Base-by-base conservation (phyloP, 352 stramenopile species). In the Globisporangium spinosum region DNA sequence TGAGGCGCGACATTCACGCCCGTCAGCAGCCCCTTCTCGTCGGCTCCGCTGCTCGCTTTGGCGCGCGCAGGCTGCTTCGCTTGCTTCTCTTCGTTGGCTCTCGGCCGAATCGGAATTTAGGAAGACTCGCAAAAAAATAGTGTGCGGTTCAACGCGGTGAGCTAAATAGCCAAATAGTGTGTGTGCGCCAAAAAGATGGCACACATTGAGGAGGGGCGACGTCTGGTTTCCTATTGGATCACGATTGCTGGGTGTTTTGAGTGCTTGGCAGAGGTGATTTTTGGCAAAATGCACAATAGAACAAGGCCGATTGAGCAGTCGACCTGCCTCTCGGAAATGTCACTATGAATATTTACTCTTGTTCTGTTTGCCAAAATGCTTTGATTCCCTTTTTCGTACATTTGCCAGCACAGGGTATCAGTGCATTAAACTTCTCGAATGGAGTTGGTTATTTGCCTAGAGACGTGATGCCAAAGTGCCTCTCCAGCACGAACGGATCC, bases 401-500 rank as follows among this genome's bases (percentile, higher is more conserved):
- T 45, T 17, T 45, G 20, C 6, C 12, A 20, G 17, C 6, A 45
- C 38, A 45, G 17, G 32, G 32, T 38, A 38, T 10, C 32, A 38
- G 32, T 10, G 2, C 35, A 43, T 12, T 17, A 43, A 43, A 43
- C 12, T 43, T 43, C 35, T 17, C 10, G 35, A 49, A 23, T 23
- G 43, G 17, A 10, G 43, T 8, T 51, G 9, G 8, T 23, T 51
- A 51, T 7, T 9, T 51, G 6, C 10, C 43, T 22, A 51, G 20
- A 23, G 43, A 51, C 6, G 17, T 23, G 43, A 51, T 22, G 25
- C 70, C 67, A 38, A 85, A 82, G 54, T 77, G 74, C 38, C 43
- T 38, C 13, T 73, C 38, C 32, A 79, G 71, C 20, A 83, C 71
- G 35, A 75, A 55, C 5, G 73, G 69, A 35, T 87, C 79, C 8